These are phyloP conservation scores for Biscogniauxia marginata DNA, from an alignment of 2,329 filamentous ascomycete genomes.

Conservation along the genomic window DNA sequence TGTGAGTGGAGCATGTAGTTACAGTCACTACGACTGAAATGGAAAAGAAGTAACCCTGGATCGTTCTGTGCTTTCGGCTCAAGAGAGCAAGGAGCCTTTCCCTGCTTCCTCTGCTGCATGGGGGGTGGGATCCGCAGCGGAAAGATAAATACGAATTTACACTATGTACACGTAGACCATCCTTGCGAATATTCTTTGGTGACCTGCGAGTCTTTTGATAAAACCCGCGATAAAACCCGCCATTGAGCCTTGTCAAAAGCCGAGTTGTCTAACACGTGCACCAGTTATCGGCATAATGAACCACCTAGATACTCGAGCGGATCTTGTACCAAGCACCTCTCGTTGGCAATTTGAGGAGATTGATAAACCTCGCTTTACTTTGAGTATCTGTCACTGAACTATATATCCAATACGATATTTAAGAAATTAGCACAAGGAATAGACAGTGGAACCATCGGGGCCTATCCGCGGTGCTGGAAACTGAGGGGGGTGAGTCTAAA, in stretches of 20 bases:
- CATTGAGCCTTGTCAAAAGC: no score
- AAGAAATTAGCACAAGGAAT: not conserved
- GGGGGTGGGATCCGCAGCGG: not conserved
- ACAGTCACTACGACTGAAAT: not conserved
- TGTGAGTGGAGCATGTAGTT: not conserved
- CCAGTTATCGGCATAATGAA: not conserved
- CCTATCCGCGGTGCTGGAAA: slow-evolving; percentile 18
- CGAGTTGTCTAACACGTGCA: no score
- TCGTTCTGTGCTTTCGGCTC: not conserved
- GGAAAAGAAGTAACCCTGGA: not conserved
- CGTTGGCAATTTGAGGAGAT: not conserved
- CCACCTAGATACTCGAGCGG: not conserved
- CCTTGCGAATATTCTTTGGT: not conserved
- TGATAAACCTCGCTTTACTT: slow-evolving; percentile 1
- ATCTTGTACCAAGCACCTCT: not conserved
- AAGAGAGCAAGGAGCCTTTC: not conserved
- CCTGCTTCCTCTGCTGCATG: not conserved
- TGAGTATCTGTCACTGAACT: not conserved
- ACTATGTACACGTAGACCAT: not conserved
- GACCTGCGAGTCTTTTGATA: no score
- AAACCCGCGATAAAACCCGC: no score
- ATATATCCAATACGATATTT: not conserved
- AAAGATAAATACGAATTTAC: not conserved
- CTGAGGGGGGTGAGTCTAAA: slow-evolving; percentile 13
- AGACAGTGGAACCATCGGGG: slow-evolving; percentile 3